phyloP scores from a whole-genome alignment of 2,329 filamentous ascomycete species.

The Diplodia corticola region DNA sequence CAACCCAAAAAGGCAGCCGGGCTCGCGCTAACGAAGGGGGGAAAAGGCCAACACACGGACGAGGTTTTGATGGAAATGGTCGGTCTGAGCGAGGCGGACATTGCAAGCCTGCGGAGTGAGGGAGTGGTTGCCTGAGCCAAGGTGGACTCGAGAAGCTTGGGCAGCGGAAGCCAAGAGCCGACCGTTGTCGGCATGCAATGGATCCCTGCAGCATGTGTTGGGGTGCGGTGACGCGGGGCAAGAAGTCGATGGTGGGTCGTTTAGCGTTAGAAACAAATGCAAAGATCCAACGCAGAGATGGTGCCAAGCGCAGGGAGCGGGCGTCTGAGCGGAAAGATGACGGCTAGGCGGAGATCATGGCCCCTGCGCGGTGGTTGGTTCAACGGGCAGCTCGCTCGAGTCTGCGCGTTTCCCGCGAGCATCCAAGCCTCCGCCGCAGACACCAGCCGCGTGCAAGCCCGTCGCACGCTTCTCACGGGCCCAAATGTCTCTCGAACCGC shows the following conservation, averaged over 20 bases:
- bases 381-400: slow-evolving; percentile 5
- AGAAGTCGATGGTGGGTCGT: not conserved
- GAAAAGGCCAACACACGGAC: slow-evolving; percentile 38
- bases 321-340: slow-evolving; percentile 4
- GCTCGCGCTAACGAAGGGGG: slow-evolving; percentile 36
- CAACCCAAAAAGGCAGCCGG: not conserved
- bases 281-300: not conserved
- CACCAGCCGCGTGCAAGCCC: slow-evolving; percentile 5
- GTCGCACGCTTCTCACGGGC: slow-evolving; percentile 1
- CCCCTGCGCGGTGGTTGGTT: slow-evolving; percentile 10
- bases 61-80: slow-evolving; percentile 37
- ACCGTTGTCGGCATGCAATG: not conserved
- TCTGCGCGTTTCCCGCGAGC: slow-evolving; percentile 11
- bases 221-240: not conserved
- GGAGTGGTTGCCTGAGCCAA: slow-evolving; percentile 37
- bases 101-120: slow-evolving; percentile 35
- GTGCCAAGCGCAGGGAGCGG: slow-evolving; percentile 3
- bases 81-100: slow-evolving; percentile 35
- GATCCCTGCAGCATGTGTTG: not conserved
- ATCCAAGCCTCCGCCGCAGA: slow-evolving; percentile 12
- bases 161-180: not conserved
- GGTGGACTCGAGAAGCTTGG: not conserved
- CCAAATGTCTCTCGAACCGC: slow-evolving; percentile 19
- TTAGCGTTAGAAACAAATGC: not conserved
- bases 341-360: slow-evolving; percentile 14